Conservation (phyloP, 2,329 filamentous ascomycete genomes). For the Samsoniella hepiali region DNA sequence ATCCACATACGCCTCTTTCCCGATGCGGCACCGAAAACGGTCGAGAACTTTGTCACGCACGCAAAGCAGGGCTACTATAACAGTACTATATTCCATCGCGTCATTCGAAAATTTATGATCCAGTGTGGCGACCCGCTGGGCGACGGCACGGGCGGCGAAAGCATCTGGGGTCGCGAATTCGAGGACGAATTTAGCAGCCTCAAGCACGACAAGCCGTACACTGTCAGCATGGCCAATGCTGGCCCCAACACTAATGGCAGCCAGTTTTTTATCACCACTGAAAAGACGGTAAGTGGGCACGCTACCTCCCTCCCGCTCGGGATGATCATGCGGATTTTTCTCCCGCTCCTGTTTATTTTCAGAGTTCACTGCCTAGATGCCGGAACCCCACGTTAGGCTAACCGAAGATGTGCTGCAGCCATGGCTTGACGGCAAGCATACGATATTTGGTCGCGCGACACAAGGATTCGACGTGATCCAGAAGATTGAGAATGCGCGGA, state of each 20-base stretch:
- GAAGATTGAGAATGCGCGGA: constrained; percentile 87
- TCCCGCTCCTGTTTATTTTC: constrained; percentile 6
- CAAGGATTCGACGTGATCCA: constrained; percentile 93
- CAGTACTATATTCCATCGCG: constrained; percentile 92
- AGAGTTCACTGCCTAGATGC: neutral
- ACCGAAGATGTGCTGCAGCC: constrained; percentile 47
- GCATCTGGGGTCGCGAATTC: constrained; percentile 93
- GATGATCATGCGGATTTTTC: constrained; percentile 13
- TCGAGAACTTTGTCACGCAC: constrained; percentile 97
- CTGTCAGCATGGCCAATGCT: constrained; percentile 95
- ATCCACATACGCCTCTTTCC: constrained; percentile 92
- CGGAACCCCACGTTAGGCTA: constrained; percentile 18
- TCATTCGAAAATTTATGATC: constrained; percentile 99
- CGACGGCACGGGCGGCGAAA: constrained; percentile 81
- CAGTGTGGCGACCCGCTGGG: constrained; percentile 94
- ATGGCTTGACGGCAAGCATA: constrained; percentile 95
- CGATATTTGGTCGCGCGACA: constrained; percentile 87
- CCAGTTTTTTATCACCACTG: constrained; percentile 98
- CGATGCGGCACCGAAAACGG: constrained; percentile 85
- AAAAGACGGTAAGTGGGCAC: constrained; percentile 70
- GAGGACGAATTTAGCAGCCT: constrained; percentile 90
- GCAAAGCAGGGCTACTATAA: constrained; percentile 92
- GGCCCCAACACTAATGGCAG: constrained; percentile 93
- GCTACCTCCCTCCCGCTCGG: constrained; percentile 12
- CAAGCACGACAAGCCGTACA: constrained; percentile 94